phyloP scores from a whole-genome alignment of 805 yeast genomes.

The Kluyveromyces starmeri region DNA sequence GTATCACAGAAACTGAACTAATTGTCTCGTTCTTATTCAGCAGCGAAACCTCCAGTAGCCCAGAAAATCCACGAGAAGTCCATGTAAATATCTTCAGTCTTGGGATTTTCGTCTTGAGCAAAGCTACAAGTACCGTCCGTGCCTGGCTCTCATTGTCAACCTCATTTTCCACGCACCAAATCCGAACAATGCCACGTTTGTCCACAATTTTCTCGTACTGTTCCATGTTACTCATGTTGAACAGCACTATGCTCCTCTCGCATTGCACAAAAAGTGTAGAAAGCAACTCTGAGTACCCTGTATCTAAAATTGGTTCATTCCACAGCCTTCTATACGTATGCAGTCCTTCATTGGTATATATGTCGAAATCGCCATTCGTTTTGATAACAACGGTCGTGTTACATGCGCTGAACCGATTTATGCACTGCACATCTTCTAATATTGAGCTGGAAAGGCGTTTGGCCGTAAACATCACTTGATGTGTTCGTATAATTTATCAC shows the following conservation, averaged over 20 bases:
- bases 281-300: constrained; percentile 12
- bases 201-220: constrained; percentile 27
- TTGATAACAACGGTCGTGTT: constrained; percentile 21
- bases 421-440: constrained; percentile 2
- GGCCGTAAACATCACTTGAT: constrained; percentile 1
- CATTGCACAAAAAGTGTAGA: constrained; percentile 24
- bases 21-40: constrained; percentile 15
- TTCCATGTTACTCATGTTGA: constrained; percentile 25
- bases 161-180: constrained; percentile 19
- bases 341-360: constrained; percentile 19
- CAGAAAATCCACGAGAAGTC: constrained; percentile 21
- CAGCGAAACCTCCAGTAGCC: constrained; percentile 18
- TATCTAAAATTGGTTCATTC: constrained; percentile 3
- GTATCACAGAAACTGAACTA: constrained; percentile 12
- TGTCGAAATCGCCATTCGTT: constrained; percentile 22
- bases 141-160: constrained; percentile 7
- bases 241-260: constrained; percentile 17
- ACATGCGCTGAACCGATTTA: not conserved
- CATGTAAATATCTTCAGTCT: constrained; percentile 23
- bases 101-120: constrained; percentile 10
- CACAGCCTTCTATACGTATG: constrained; percentile 11
- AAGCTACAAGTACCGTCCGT: constrained; percentile 15
- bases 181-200: constrained; percentile 21
- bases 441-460: constrained; percentile 1
- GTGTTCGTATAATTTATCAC: no score